Percentiles rank a stretch among this genome's conserved stretches.
Evolutionary conservation across 345 rosid genomes (phyloP).

Genomic region (Eucalyptus erythrocorys): DNA sequence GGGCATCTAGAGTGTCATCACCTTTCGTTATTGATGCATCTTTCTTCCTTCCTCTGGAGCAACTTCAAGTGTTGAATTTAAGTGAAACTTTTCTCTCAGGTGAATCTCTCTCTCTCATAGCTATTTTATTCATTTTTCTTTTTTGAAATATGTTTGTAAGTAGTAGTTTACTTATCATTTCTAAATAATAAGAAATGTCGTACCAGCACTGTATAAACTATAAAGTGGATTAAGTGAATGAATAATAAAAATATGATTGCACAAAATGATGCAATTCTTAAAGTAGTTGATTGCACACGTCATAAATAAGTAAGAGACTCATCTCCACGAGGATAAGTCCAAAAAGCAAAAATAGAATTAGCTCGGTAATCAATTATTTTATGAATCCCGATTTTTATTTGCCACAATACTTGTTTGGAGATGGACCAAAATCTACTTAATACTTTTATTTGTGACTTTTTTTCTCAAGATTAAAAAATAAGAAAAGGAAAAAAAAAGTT

Average conservation of each 20-base stretch:
- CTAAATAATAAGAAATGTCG: neutral
- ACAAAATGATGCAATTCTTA: neutral
- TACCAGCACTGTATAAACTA: rapidly evolving
- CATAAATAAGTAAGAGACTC: neutral
- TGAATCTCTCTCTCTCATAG: neutral
- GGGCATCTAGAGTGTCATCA: rapidly evolving
- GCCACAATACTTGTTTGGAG: neutral
- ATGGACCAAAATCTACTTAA: neutral
- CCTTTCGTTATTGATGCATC: neutral
- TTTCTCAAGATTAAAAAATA: neutral
- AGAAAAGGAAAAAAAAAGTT: neutral
- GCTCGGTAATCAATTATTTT: neutral
- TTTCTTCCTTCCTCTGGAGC: neutral
- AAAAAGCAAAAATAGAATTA: neutral
- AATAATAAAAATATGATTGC: neutral
- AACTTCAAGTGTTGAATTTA: neutral
- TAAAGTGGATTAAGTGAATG: neutral
- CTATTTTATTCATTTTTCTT: neutral
- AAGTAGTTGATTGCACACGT: neutral
- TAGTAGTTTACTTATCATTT: neutral
- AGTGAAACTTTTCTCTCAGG: neutral
- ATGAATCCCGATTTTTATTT: neutral
- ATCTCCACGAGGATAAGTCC: neutral
- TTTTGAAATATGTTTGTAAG: neutral
- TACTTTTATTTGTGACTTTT: neutral